These are phyloP conservation scores for Cyberlindnera mrakii DNA, from an alignment of 805 yeast species.

Conservation along the genomic window DNA sequence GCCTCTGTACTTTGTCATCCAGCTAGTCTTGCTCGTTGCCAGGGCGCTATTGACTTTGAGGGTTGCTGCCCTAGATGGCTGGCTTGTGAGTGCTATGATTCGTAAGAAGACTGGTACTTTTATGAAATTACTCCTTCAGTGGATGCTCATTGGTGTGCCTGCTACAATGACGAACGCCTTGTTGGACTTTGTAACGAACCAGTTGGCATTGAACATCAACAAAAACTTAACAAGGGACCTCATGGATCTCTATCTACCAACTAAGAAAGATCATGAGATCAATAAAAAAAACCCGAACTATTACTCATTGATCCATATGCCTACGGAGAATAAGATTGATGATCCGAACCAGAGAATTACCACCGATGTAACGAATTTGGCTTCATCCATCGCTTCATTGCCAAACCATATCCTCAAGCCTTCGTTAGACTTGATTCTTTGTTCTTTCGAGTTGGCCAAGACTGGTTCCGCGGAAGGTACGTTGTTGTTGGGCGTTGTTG, in stretches of 20 bases:
- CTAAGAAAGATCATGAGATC: slow-evolving; percentile 28
- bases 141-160: slow-evolving; percentile 86
- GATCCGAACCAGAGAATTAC: slow-evolving; percentile 85
- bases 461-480: slow-evolving; percentile 63
- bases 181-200: slow-evolving; percentile 52
- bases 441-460: slow-evolving; percentile 65
- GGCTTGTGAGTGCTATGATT: slow-evolving; percentile 74
- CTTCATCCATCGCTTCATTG: slow-evolving; percentile 62
- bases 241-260: slow-evolving; percentile 68
- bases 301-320: slow-evolving; percentile 63
- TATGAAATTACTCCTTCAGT: slow-evolving; percentile 52
- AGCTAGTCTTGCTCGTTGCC: slow-evolving; percentile 43
- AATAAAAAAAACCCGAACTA: slow-evolving; percentile 53
- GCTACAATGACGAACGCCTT: slow-evolving; percentile 75
- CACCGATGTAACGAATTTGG: slow-evolving; percentile 69
- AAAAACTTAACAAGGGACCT: slow-evolving; percentile 57
- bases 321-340: slow-evolving; percentile 38
- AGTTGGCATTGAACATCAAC: slow-evolving; percentile 55
- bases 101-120: slow-evolving; percentile 62
- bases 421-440: slow-evolving; percentile 65
- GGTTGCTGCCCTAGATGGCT: slow-evolving; percentile 84
- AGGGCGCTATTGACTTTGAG: slow-evolving; percentile 73
- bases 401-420: slow-evolving; percentile 86
- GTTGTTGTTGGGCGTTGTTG: slow-evolving; percentile 67
- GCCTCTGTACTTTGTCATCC: slow-evolving; percentile 17